Percentiles rank a stretch among this genome's conserved stretches.
Evolutionary conservation across 169 alveolate species (phyloP).

Genomic region (Amoebophrya sp.): DNA sequence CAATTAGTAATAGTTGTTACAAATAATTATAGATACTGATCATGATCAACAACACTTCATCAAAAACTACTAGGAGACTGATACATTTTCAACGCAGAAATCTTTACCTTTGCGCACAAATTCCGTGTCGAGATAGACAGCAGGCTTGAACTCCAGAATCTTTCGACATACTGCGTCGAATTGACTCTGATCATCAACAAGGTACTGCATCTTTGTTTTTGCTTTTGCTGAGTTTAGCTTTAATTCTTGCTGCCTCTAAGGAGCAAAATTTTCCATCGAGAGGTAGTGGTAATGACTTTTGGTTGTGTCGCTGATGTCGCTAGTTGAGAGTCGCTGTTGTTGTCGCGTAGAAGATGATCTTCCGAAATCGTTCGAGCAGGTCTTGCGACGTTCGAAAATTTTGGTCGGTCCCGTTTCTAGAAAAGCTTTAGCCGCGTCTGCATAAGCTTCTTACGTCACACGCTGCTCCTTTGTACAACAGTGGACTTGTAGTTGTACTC

Average conservation of each 20-base stretch:
- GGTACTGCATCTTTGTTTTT: neutral
- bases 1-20: neutral
- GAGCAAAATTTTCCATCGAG: neutral
- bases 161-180: neutral
- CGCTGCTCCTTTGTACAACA: too few species aligned
- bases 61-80: too few species aligned
- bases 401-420: too few species aligned
- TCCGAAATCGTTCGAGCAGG: too few species aligned
- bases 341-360: neutral
- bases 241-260: neutral
- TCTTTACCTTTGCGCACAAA: neutral
- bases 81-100: too few species aligned
- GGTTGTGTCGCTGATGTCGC: neutral
- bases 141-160: neutral
- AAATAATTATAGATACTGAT: too few species aligned
- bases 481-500: too few species aligned
- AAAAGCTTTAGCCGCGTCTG: too few species aligned
- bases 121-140: neutral
- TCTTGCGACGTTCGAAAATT: too few species aligned
- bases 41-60: too few species aligned
- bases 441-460: too few species aligned
- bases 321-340: neutral
- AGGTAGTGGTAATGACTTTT: neutral
- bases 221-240: neutral
- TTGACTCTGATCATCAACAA: neutral